Conservation (phyloP, 371 early-diverging fungal species). For the Mucor sp. region DNA sequence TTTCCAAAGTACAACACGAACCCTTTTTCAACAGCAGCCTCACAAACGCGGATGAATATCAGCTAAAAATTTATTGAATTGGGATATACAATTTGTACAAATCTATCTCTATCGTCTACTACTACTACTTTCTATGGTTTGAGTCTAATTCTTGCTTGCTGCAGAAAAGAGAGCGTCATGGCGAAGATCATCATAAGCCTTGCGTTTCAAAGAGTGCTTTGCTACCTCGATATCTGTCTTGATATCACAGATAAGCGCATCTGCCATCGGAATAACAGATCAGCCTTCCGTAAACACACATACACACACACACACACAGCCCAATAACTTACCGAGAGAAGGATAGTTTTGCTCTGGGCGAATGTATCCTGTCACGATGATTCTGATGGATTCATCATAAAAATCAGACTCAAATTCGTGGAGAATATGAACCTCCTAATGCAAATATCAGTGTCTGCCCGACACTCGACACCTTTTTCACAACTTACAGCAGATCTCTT, state of each 20-base stretch:
- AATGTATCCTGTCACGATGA: constrained; percentile 89
- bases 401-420: constrained; percentile 88
- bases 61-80: neutral
- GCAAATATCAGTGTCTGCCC: neutral
- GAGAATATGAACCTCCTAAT: constrained; percentile 93
- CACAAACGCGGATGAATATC: neutral
- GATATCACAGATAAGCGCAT: constrained; percentile 74
- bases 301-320: neutral
- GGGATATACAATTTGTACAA: neutral
- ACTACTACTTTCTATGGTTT: neutral
- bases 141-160: neutral
- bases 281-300: neutral
- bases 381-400: constrained; percentile 83
- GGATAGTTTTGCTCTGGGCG: constrained; percentile 91
- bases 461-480: neutral
- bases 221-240: constrained; percentile 88
- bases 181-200: constrained; percentile 43
- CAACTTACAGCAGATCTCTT: constrained; percentile 84
- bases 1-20: no score
- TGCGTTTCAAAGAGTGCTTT: constrained; percentile 63
- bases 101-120: neutral
- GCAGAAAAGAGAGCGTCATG: constrained; percentile 12
- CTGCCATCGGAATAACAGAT: neutral
- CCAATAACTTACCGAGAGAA: constrained; percentile 63
- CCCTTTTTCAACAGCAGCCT: neutral